Conservation (phyloP, 2,329 filamentous ascomycete species). For the Neopestalotiopsis rosae region DNA sequence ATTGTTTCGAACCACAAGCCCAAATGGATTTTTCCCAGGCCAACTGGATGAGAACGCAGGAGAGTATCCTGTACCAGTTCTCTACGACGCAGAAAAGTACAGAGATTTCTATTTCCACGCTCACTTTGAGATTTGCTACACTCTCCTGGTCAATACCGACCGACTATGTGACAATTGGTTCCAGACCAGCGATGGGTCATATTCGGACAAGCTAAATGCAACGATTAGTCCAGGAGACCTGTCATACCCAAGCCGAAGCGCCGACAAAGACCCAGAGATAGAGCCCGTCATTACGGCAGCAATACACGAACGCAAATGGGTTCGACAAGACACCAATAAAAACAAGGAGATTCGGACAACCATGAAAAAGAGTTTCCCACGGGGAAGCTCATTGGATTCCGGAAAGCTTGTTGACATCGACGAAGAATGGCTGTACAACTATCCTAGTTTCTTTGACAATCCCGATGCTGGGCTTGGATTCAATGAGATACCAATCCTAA, state of each 20-base stretch:
- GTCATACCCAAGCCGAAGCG: too few species aligned
- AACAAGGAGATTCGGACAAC: background rate
- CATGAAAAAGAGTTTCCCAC: constrained; percentile 22
- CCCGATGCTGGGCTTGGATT: background rate
- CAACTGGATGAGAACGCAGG: constrained; percentile 15
- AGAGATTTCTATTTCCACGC: constrained; percentile 18
- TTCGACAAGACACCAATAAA: background rate
- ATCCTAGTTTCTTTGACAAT: constrained; percentile 20
- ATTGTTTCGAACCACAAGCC: background rate
- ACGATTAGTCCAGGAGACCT: too few species aligned
- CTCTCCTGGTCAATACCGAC: background rate
- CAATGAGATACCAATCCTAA: background rate
- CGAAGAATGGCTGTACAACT: constrained; percentile 28
- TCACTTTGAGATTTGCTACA: constrained; percentile 19
- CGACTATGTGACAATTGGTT: too few species aligned
- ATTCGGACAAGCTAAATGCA: constrained; percentile 20
- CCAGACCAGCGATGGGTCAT: too few species aligned
- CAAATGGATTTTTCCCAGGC: constrained; percentile 18
- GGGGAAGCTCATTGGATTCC: constrained; percentile 19
- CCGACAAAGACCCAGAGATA: too few species aligned
- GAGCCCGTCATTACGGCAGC: too few species aligned
- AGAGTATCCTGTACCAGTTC: background rate
- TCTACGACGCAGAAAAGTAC: constrained; percentile 6
- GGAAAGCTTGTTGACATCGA: constrained; percentile 21
- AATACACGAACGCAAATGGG: too few species aligned